Base-by-base conservation (phyloP, 164 flowering plant genomes). In the Vitis cinerea region DNA sequence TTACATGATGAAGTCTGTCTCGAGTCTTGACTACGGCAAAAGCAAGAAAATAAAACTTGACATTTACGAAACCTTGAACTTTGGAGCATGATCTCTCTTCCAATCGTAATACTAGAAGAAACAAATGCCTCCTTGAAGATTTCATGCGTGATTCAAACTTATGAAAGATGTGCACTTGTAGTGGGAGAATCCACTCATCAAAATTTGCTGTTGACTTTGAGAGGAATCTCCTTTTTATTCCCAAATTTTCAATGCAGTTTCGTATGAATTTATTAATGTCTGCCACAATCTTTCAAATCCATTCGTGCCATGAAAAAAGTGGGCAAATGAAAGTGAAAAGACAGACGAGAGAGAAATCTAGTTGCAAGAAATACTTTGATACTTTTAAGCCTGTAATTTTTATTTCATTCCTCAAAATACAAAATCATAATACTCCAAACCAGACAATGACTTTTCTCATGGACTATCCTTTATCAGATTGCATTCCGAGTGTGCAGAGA, bases 251-350 rank as follows among this genome's bases (percentile, higher is more conserved):
- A 61, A 12, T 61, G 59, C 47, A 49, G 61, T 49, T 67, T 12
- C 51, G 64, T 57, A 19, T 66, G 66, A 71, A 64, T 61, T 66
- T 57, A 64, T 50, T 47, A 66, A 53, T 77, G 81, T 74, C 78
- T 64, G 78, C 81, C 81, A 78, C 81, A 17, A 78, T 67, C 63
- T 66, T 31, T 64, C 49, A 69, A 67, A 62, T 44, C 77, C 81
- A 71, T 67, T 77, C 80, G 74, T 77, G 77, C 65, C 57, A 60
- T 11, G 60, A 37, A 10, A 27, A 62, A 67, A 63, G 15, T 7
- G 19, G 60, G 59, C 66, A 67, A 73, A 27, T 50, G 17, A 50
- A 49, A 65, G 69, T 72, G 74, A 65, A 27, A 66, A 17, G 56
- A 57, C 29, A n/a, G 11, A 9, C n/a, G 10, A 3, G 64, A 61